Evolutionary conservation across 306 rosid species (phyloP), one percentile per base, ranked within the genome.

Genomic region (Gastrolobium bilobum): DNA sequence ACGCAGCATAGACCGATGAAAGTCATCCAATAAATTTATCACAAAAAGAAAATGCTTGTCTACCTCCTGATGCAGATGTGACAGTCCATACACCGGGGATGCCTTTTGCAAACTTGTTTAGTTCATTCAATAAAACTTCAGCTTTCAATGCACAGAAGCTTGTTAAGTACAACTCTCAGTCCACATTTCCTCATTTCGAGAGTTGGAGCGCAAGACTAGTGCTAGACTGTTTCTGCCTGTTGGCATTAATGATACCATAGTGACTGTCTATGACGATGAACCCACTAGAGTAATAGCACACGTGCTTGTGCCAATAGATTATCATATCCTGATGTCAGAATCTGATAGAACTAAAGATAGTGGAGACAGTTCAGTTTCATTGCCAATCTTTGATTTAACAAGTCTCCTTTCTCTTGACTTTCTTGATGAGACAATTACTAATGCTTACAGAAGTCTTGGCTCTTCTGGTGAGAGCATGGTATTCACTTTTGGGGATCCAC

Each of bases 1-100:
- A 89, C 63, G 89, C 93, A 0, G 91, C 88, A 56, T 87, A 91
- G 93, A 87, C 89, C 11, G 93, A 91, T 67, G 84, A 81, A 78
- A 76, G 50, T 68, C 82, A 82, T 42, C 86, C 89, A 9, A 51
- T 56, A 40, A 54, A 62, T 35, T 37, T 62, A 40, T n/a, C 79
- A 46, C 57, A 63, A 39, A 86, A 65, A 53, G 89, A 84, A 59
- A 86, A 81, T 73, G 69, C 59, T 50, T 38, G 5, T 63, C 42
- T 71, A 29, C 59, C 71, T 75, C 79, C 83, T 50, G 86, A 87
- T 79, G 78, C 85, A 78, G 81, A 73, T 73, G 37, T 66, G 26
- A 77, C 73, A 57, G 59, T 75, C 62, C 80, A 79, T 48, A 48
- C 84, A 34, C 6, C 15, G 30, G 73, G 82, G 61, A 44, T 82